Evolutionary conservation across 2,329 filamentous ascomycete species (phyloP), one percentile per base, ranked within the genome.

Genomic region (Ascochyta koolunga): DNA sequence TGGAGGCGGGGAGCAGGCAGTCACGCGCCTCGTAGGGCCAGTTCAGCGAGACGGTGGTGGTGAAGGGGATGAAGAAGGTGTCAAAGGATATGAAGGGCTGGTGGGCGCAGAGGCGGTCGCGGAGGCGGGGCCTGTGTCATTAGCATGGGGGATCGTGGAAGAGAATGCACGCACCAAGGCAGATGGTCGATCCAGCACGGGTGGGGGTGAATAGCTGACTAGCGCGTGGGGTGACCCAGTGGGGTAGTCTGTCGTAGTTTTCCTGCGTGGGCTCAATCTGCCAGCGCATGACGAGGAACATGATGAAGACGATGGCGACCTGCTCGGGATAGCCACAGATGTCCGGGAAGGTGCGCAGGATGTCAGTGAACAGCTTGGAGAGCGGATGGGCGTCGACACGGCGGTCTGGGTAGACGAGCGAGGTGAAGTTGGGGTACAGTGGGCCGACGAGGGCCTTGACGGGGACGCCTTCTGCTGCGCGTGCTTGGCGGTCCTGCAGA

Each of bases 221-320:
- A 0, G 83, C 80, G 1, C 83, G 78, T 1, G 92, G 91, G 0
- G 82, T 82, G 33, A 87, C 77, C 86, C 89, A 96, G 4, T 86
- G 80, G 0, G 92, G 91, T 10, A 96, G 77, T 4, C 89, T 83
- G 21, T 91, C 85, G 72, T 89, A 93, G 76, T 92, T 96, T 62
- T 92, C 88, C 56, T 83, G 82, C 0, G 90, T 90, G 0, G 91
- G 91, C 24, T 85, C 85, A 51, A 96, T 89, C 70, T 91, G 87
- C 90, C 92, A 96, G 36, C 78, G 75, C 87, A 95, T 91, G 59
- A 92, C 71, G 27, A 93, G 82, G 74, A 96, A 96, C 90, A 96
- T 96, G 68, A 89, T 79, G 71, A 93, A 96, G 7, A 96, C 81
- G 6, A 91, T 86, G 8, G 89, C 91, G 0, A 96, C 86, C 65